Conservation (phyloP, 768 basidiomycete species). For the Mycena venus region DNA sequence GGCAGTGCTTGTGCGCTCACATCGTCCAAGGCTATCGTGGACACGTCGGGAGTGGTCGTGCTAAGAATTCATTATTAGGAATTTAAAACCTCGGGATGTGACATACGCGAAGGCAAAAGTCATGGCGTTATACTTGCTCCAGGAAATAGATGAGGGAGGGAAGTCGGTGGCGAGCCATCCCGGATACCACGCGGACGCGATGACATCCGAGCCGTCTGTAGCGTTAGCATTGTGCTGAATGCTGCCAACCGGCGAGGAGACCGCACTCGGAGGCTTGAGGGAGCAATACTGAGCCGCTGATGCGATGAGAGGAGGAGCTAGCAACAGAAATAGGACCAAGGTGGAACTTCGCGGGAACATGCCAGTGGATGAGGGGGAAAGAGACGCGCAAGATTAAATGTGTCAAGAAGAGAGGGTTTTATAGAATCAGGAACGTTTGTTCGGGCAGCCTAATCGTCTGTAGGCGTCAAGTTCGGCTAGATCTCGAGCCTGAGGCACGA, state of each 20-base stretch:
- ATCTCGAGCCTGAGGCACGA: background rate
- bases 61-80: slow-evolving; percentile 36
- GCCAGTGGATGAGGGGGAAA: background rate
- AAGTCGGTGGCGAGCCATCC: slow-evolving; percentile 59
- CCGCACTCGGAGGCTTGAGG: slow-evolving; percentile 7
- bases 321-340: background rate
- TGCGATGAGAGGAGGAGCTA: background rate
- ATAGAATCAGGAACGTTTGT: slow-evolving; percentile 25
- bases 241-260: background rate
- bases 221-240: background rate
- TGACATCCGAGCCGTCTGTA: slow-evolving; percentile 26
- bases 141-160: slow-evolving; percentile 59
- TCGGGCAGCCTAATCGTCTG: background rate
- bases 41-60: slow-evolving; percentile 55
- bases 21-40: slow-evolving; percentile 47
- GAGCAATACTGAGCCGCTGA: slow-evolving; percentile 16
- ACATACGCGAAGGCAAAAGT: slow-evolving; percentile 76
- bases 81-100: background rate
- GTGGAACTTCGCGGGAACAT: slow-evolving; percentile 2
- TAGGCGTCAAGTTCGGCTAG: slow-evolving; percentile 4
- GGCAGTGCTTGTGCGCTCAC: slow-evolving; percentile 65
- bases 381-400: background rate
- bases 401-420: slow-evolving; percentile 2
- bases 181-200: slow-evolving; percentile 61
- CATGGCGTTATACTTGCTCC: slow-evolving; percentile 67